Evolutionary conservation across 768 basidiomycete species (phyloP), one percentile per base, ranked within the genome.

Genomic region (Suillus luteus): DNA sequence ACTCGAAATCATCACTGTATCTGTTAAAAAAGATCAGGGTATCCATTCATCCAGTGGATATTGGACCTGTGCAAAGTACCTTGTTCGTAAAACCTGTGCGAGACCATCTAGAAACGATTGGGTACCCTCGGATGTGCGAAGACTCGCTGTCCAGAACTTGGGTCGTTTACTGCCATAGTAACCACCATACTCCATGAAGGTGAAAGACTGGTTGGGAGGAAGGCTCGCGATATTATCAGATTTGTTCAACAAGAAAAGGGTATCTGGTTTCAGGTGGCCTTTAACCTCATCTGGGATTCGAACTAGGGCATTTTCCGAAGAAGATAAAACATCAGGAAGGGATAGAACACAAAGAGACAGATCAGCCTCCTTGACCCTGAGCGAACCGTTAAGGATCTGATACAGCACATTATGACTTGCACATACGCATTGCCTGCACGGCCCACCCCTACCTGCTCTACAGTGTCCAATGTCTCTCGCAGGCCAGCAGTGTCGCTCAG

Each of bases 401-500:
- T 22, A 5, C 4, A 57, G 19, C 15, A 38, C 14, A 41, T 48
- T 38, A 37, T 22, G 33, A 59, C 61, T 49, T 48, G 60, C 51
- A 79, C 90, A 68, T 65, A 94, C 94, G 85, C 81, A 51, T 82
- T 78, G 54, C 78, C 77, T 0, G 94, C 95, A 38, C 90, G 83
- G 66, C 91, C 82, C 19, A 96, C 84, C 0, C 95, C 95, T 52
- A 96, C 93, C 38, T 73, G 81, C 74, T 97, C 95, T 2, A 96
- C 89, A 3, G 84, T 69, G 61, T 77, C 72, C 9, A 83, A 76
- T 0, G 91, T 88, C 62, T 79, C 75, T 35, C 95, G 82, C 14
- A 96, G 76, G 1, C 95, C 95, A 2, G 95, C 95, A 0, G 95
- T 96, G 72, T 97, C 95, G 1, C 88, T 84, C 14, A 95, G 81